A percentile compares a stretch with the other conserved stretches of the same genome.
Conservation (phyloP, 176 grass and related monocot species). For the Themeda triandra region DNA sequence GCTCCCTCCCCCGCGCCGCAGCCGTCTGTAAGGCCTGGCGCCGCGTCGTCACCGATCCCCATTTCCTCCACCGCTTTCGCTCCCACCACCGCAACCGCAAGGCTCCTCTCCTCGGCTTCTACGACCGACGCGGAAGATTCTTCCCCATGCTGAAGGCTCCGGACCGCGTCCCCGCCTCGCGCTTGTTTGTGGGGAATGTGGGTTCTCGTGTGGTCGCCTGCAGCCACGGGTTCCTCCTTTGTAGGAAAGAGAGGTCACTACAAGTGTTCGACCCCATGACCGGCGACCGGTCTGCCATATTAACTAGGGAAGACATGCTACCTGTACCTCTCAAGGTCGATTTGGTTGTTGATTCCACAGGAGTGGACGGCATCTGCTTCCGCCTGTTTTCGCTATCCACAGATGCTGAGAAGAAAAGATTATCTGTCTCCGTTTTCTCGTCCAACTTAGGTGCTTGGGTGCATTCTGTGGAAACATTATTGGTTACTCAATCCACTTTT, state of each 20-base stretch:
- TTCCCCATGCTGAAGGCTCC: background rate
- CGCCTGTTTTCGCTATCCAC: no score
- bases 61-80: background rate
- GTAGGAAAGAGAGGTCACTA: background rate
- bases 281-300: background rate
- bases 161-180: background rate
- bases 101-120: background rate
- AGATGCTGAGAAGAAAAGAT: no score
- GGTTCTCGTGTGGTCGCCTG: no score
- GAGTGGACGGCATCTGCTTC: no score
- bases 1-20: background rate
- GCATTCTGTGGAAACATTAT: no score
- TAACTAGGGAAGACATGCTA: accelerated
- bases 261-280: background rate
- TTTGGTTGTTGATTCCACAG: no score
- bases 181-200: background rate
- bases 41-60: background rate
- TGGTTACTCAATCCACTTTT: accelerated
- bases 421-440: no score
- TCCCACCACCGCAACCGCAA: background rate
- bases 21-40: background rate
- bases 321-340: no score
- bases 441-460: no score
- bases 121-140: background rate
- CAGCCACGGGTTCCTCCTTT: background rate